Evolutionary conservation across 2,329 filamentous ascomycete genomes (phyloP).

Genomic region (Aspergillus chevalieri): DNA sequence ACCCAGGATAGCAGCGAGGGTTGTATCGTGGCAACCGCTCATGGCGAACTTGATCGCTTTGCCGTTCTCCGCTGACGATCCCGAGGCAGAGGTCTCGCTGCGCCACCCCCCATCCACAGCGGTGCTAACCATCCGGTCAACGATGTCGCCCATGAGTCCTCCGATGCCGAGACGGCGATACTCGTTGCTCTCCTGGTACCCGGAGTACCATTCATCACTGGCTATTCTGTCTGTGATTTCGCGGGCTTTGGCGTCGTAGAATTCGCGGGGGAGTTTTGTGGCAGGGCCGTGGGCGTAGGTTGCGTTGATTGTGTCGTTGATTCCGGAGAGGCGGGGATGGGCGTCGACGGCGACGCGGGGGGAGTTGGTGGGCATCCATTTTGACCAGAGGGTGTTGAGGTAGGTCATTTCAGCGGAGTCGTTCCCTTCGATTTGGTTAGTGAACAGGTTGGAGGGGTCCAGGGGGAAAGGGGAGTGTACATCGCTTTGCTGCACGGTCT

Average conservation of each 20-base stretch:
- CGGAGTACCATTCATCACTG: conserved; percentile 88
- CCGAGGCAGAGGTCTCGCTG: conserved; percentile 46
- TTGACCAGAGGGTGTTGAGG: conserved; percentile 67
- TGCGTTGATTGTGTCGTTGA: conserved; percentile 91
- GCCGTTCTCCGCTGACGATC: conserved; percentile 34
- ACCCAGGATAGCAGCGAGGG: conserved; percentile 69
- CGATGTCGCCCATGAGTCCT: conserved; percentile 73
- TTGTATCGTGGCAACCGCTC: conserved; percentile 89
- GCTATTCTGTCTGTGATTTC: conserved; percentile 65
- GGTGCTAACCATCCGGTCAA: conserved; percentile 63
- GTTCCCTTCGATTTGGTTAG: conserved; percentile 48
- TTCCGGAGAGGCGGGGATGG: conserved; percentile 74
- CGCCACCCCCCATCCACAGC: conserved; percentile 55
- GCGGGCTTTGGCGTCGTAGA: conserved; percentile 71
- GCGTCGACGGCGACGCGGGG: conserved; percentile 73
- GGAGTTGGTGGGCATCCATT: conserved; percentile 72
- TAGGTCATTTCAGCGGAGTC: conserved; percentile 74
- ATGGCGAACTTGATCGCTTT: conserved; percentile 64
- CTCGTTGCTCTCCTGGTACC: conserved; percentile 76
- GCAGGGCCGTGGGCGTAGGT: conserved; percentile 76
- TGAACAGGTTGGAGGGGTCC: background rate
- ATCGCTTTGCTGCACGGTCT: conserved; percentile 62
- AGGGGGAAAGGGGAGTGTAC: conserved; percentile 30
- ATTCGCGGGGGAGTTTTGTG: conserved; percentile 73
- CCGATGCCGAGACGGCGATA: conserved; percentile 90